Base-by-base conservation (phyloP, 1,284 basidiomycete genomes). In the Malassezia psittaci region DNA sequence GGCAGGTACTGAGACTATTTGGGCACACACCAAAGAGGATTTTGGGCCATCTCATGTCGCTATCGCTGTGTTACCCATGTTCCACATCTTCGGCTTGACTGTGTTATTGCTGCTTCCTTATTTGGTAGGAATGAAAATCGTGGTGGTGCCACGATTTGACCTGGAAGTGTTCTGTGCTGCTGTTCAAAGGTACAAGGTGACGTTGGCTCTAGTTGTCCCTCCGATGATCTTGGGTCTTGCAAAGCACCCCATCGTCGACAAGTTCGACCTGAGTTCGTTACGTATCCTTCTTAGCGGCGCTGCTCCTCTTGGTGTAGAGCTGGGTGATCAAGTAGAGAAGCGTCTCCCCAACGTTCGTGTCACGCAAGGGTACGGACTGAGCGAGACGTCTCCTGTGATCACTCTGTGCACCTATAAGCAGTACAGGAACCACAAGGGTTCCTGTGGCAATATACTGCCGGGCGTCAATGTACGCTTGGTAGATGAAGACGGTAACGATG, bases 391-490 rank as follows among this genome's bases (percentile, higher is more conserved):
- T 0, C 85, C 85, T 0, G 62, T 65, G 0, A 57, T 63, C 80
- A 81, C 6, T 77, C 70, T 43, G 60, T 68, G 57, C 13, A 19
- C 21, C 1, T 42, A 54, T 15, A 39, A 57, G 1, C 58, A 64
- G 11, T 69, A 69, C 36, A 51, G 56, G 44, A 48, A 56, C 9
- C 42, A 62, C 53, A 63, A 64, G 60, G 71, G 71, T 11, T 61
- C 74, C 72, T 50, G 77, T 53, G 90, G 90, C 1, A 72, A 79
- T 1, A 77, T 91, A 2, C 72, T 91, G 11, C 84, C 90, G 0
- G 87, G 87, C 59, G 79, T 90, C 29, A 82, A 90, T 68, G 83
- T 84, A 0, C 80, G 87, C 7, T 74, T 96, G 13, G 83, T 93
- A 16, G 76, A 81, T 34, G 62, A 66, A 0, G 83, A 79, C 16